Evolutionary conservation across 2,329 filamentous ascomycete genomes (phyloP), one percentile per base, ranked within the genome.

Genomic region (Dothistroma pini): DNA sequence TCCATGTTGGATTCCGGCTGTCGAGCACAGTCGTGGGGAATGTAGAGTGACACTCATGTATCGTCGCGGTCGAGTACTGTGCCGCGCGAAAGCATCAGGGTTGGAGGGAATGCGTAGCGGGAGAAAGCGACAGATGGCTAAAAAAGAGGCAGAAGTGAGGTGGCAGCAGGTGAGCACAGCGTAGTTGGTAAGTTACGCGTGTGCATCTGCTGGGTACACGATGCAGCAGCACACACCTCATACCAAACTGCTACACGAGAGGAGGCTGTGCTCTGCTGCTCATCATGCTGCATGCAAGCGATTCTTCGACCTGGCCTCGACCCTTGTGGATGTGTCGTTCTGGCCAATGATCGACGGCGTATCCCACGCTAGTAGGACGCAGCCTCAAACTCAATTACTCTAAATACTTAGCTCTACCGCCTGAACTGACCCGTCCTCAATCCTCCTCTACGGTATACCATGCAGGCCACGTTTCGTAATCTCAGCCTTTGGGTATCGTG

Each of bases 1-100:
- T 57, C 56, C n/a, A 47, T 54, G 31, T 61, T 63, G 25, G 53
- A 25, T 25, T 21, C 16, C 16, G 16, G 41, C 41, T 19, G 8
- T 44, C 35, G 41, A 44, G n/a, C 41, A 9, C 41, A 44, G 41
- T 14, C 41, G 14, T 14, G 16, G n/a, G 4, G 41, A 19, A 19
- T n/a, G 41, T 44, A n/a, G n/a, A 44, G 41, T 19, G 14, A n/a
- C 8, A 14, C n/a, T 44, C 41, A 44, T 44, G 41, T 44, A 44
- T 44, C 14, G 41, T 44, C 12, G 41, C 41, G 41, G 41, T 44
- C 12, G 8, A 19, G 41, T 44, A 14, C 41, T 44, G 41, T 44
- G 41, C 41, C 41, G 41, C 2, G 16, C 16, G 16, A 44, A 29
- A 44, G 41, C 41, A 44, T 44, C 14, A 19, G n/a, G 14, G 14